Percentiles rank a stretch among this genome's conserved stretches.
phyloP scores from a whole-genome alignment of 495 filamentous ascomycete genomes.

The Neurospora sp. region DNA sequence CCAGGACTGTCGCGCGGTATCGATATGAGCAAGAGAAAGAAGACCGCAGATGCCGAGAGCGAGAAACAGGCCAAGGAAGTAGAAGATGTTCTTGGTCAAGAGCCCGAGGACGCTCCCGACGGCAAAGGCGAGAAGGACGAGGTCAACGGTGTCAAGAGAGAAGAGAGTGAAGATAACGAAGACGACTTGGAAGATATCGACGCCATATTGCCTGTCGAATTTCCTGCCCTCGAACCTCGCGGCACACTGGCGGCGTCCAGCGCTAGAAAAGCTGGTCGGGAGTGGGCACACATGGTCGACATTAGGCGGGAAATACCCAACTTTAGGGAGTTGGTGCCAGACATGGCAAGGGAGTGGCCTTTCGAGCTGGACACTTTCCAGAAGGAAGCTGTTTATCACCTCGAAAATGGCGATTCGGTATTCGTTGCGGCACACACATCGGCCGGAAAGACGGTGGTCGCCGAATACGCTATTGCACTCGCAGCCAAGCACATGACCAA shows the following conservation, averaged over 20 bases:
- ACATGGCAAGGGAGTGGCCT: slow-evolving; percentile 92
- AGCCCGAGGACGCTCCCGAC: slow-evolving; percentile 45
- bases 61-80: slow-evolving; percentile 56
- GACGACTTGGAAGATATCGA: slow-evolving; percentile 73
- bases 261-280: slow-evolving; percentile 61
- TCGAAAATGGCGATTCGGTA: slow-evolving; percentile 92
- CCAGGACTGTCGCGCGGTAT: slow-evolving; percentile 78
- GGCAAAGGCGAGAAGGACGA: slow-evolving; percentile 32
- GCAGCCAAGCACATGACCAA: slow-evolving; percentile 98
- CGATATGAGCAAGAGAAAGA: slow-evolving; percentile 55
- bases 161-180: slow-evolving; percentile 34
- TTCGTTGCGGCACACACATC: slow-evolving; percentile 99
- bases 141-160: slow-evolving; percentile 43
- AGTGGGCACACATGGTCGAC: slow-evolving; percentile 98
- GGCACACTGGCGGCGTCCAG: slow-evolving; percentile 60
- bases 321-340: slow-evolving; percentile 83
- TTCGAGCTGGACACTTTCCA: slow-evolving; percentile 98
- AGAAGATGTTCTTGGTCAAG: slow-evolving; percentile 61
- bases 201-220: slow-evolving; percentile 81
- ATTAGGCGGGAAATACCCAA: slow-evolving; percentile 84
- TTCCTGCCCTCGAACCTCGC: slow-evolving; percentile 83
- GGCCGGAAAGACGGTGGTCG: slow-evolving; percentile 95
- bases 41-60: slow-evolving; percentile 37
- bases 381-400: slow-evolving; percentile 95
- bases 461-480: slow-evolving; percentile 93